Percentiles rank a stretch among this genome's conserved stretches.
These are phyloP conservation scores for Kwoniella europaea DNA, from an alignment of 768 basidiomycete species.

Conservation along the genomic window DNA sequence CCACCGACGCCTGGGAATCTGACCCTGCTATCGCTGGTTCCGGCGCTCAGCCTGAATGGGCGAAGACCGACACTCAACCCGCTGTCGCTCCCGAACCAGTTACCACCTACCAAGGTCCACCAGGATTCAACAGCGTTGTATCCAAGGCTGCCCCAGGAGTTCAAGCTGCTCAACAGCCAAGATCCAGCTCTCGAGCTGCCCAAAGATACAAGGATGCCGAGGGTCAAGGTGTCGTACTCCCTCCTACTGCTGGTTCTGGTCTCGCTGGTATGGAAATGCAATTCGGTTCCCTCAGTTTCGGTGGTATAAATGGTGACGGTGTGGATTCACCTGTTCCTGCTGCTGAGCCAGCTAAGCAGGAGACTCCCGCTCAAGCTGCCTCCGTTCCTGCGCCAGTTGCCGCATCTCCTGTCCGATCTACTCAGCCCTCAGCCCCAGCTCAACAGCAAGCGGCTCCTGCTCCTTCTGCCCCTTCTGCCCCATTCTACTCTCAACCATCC, in stretches of 20 bases:
- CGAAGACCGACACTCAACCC: constrained; percentile 34
- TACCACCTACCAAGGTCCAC: constrained; percentile 57
- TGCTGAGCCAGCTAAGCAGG: constrained; percentile 33
- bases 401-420: constrained; percentile 36
- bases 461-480: constrained; percentile 13
- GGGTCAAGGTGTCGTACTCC: constrained; percentile 58
- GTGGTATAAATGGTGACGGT: constrained; percentile 50
- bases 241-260: constrained; percentile 40
- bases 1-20: constrained; percentile 32
- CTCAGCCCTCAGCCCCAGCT: constrained; percentile 33
- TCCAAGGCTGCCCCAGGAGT: constrained; percentile 36
- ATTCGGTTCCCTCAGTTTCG: constrained; percentile 59
- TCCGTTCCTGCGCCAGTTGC: constrained; percentile 34
- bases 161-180: constrained; percentile 38
- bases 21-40: constrained; percentile 51
- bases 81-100: constrained; percentile 46
- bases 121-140: constrained; percentile 55
- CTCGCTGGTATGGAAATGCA: constrained; percentile 56
- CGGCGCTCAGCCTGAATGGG: constrained; percentile 48
- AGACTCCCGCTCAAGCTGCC: constrained; percentile 36
- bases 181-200: constrained; percentile 53
- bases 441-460: constrained; percentile 24
- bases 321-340: constrained; percentile 43
- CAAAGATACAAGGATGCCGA: constrained; percentile 54
- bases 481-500: constrained; percentile 28